phyloP scores from a whole-genome alignment of 352 stramenopile genomes.

The Phytophthora quininea region DNA sequence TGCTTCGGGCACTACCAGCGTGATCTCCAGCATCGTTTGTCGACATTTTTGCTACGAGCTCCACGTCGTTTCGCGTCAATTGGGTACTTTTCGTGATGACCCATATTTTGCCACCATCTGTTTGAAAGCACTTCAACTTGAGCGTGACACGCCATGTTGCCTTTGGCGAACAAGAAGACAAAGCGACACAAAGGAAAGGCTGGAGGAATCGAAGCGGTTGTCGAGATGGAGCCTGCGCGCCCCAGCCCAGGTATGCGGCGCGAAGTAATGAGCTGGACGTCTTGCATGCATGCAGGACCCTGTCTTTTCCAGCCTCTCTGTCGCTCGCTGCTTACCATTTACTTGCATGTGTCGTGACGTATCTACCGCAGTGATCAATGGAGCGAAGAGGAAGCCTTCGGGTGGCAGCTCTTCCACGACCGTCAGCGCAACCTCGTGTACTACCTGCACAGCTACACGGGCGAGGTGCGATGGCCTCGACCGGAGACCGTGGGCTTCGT shows the following conservation, averaged over 20 bases:
- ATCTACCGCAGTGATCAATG: conserved; percentile 9
- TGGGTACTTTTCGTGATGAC: neutral
- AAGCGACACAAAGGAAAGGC: conserved; percentile 16
- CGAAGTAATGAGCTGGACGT: neutral
- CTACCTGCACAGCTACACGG: conserved; percentile 73
- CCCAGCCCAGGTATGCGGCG: conserved; percentile 31
- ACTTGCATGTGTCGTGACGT: neutral
- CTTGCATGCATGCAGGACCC: neutral
- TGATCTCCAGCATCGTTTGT: conserved; percentile 6
- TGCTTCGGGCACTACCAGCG: conserved; percentile 18
- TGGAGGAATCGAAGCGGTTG: conserved; percentile 12
- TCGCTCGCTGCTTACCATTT: conserved; percentile 4
- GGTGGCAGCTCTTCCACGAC: conserved; percentile 65
- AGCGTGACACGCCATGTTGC: conserved; percentile 41
- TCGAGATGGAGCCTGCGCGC: conserved; percentile 10
- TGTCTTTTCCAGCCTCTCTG: conserved; percentile 14
- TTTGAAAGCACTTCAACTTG: conserved; percentile 40
- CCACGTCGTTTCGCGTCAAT: conserved; percentile 28
- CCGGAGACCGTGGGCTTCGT: conserved; percentile 54
- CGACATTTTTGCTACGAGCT: conserved; percentile 4
- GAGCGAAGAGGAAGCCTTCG: conserved; percentile 45
- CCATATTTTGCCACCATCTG: neutral
- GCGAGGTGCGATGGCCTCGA: conserved; percentile 73
- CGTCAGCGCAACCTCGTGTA: conserved; percentile 51
- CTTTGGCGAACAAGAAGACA: conserved; percentile 43